A percentile compares a stretch with the other conserved stretches of the same genome.
Evolutionary conservation across 225 moss, liverwort and hornwort species (phyloP).

Genomic region (Straminergon stramineum): DNA sequence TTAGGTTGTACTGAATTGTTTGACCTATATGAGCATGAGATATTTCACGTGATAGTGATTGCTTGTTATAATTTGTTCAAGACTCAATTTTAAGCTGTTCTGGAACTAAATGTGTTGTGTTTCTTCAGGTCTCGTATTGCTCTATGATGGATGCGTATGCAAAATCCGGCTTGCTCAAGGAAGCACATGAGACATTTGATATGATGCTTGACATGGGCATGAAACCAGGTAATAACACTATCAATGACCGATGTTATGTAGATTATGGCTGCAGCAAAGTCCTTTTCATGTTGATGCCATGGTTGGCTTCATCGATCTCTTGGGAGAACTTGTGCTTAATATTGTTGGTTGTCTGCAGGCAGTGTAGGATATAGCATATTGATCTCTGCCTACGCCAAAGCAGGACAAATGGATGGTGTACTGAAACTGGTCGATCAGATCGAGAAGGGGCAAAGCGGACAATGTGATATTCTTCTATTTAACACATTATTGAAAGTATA

Average conservation of each 20-base stretch:
- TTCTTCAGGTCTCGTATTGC: constrained; percentile 55
- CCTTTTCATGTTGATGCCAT: neutral
- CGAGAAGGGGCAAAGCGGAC: constrained; percentile 24
- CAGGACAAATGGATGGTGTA: constrained; percentile 52
- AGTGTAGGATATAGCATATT: constrained; percentile 61
- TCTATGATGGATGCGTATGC: constrained; percentile 83
- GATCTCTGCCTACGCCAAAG: constrained; percentile 66
- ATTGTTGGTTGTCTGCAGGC: constrained; percentile 22
- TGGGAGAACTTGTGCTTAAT: neutral
- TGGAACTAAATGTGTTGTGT: neutral
- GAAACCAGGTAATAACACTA: constrained; percentile 43
- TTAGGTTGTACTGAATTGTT: neutral
- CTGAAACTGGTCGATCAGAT: constrained; percentile 49
- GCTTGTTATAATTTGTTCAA: neutral
- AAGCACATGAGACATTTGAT: constrained; percentile 57
- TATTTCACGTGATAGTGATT: neutral
- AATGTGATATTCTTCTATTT: constrained; percentile 58
- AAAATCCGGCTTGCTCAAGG: constrained; percentile 49
- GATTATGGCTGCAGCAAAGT: neutral
- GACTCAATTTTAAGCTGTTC: neutral
- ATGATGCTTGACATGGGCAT: constrained; percentile 47
- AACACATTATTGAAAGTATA: constrained; percentile 77
- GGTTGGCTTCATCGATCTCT: neutral
- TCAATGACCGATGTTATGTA: neutral
- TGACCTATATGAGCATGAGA: neutral